phyloP scores from a whole-genome alignment of 1,284 basidiomycete genomes.

The Sphaerobolus stellatus region DNA sequence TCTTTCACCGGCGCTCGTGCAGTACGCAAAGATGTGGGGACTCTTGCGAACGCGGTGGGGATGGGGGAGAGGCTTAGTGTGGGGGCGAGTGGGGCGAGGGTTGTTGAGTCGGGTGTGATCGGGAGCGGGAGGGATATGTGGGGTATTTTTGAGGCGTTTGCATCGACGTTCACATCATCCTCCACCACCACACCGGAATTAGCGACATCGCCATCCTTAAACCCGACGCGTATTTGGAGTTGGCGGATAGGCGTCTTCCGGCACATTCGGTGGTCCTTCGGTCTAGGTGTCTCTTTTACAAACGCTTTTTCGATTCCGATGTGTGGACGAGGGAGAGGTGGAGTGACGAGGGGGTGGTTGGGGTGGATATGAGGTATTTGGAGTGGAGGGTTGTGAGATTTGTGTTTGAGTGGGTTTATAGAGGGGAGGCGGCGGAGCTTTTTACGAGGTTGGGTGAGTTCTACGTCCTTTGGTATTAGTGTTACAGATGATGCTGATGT shows the following conservation, averaged over 20 bases:
- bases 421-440: constrained; percentile 72
- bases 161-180: no score
- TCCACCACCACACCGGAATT: not conserved
- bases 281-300: constrained; percentile 83
- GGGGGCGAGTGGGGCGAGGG: not conserved
- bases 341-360: constrained; percentile 54
- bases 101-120: not conserved
- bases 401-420: constrained; percentile 80
- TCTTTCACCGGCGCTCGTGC: not conserved
- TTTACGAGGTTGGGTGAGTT: constrained; percentile 72
- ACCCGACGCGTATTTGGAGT: constrained; percentile 74
- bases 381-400: constrained; percentile 74
- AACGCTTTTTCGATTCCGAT: constrained; percentile 79
- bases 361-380: constrained; percentile 73
- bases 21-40: not conserved
- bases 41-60: not conserved
- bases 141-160: not conserved
- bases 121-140: not conserved
- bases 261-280: constrained; percentile 81
- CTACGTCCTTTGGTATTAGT: not conserved
- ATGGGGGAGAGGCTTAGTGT: constrained; percentile 26
- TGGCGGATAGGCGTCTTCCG: constrained; percentile 68
- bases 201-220: no score
- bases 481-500: not conserved
- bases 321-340: constrained; percentile 77